These are phyloP conservation scores for Aspergillus carbonarius DNA, from an alignment of 2,329 filamentous ascomycete species.

Conservation along the genomic window DNA sequence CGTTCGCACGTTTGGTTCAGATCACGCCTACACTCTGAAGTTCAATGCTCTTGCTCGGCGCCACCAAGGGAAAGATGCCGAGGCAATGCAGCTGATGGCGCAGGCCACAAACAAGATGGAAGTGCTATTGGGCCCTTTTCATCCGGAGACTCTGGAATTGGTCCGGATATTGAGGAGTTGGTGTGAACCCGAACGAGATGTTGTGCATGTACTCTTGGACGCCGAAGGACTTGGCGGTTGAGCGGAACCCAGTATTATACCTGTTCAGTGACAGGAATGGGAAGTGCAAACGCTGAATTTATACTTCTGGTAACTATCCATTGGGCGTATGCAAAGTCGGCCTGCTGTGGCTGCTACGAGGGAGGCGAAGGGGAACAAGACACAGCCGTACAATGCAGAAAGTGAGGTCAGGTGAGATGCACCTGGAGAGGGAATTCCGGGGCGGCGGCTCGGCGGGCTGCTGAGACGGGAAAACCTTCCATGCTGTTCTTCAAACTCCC, in stretches of 20 bases:
- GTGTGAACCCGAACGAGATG: constrained; percentile 6
- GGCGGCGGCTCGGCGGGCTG: background rate
- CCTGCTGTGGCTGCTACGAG: background rate
- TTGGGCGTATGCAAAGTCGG: background rate
- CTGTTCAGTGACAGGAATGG: background rate
- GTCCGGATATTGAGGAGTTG: constrained; percentile 9
- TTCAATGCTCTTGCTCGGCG: constrained; percentile 8
- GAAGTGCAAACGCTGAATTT: background rate
- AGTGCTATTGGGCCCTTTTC: constrained; percentile 8
- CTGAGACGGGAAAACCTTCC: background rate
- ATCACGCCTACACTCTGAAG: constrained; percentile 13
- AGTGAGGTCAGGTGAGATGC: background rate
- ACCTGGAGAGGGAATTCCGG: background rate
- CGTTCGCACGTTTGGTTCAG: constrained; percentile 10
- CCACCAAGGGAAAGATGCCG: constrained; percentile 1
- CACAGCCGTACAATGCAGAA: too few relatives aligned
- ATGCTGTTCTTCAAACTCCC: background rate
- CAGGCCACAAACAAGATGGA: background rate
- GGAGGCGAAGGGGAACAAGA: too few relatives aligned
- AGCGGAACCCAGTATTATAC: background rate
- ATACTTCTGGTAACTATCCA: background rate
- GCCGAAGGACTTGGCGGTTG: background rate
- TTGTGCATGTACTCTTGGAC: constrained; percentile 10
- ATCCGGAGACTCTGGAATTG: constrained; percentile 8
- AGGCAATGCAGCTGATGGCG: constrained; percentile 12